Conservation (phyloP, 1,284 basidiomycete species). For the Mycosarcoma maydis region DNA sequence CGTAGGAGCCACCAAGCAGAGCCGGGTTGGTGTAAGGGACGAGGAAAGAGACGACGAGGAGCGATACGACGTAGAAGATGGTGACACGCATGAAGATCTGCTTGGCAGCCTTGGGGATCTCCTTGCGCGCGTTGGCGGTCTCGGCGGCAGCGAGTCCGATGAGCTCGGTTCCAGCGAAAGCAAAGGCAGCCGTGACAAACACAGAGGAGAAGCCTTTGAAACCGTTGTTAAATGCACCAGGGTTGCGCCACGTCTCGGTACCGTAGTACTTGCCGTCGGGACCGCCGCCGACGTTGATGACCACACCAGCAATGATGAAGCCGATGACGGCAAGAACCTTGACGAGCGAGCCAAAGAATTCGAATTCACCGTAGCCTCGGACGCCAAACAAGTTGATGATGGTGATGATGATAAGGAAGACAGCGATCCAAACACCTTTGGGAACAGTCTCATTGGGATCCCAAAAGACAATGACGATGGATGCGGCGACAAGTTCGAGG, state of each 20-base stretch:
- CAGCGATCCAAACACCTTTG: slow-evolving; percentile 55
- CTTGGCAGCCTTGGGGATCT: slow-evolving; percentile 70
- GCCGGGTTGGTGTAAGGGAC: slow-evolving; percentile 66
- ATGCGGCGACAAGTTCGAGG: slow-evolving; percentile 60
- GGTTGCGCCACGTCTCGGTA: slow-evolving; percentile 56
- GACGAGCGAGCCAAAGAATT: slow-evolving; percentile 58
- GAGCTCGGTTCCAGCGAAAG: slow-evolving; percentile 69
- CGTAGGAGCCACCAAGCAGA: slow-evolving; percentile 60
- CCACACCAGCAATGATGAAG: slow-evolving; percentile 63
- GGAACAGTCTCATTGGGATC: slow-evolving; percentile 50
- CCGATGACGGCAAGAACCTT: slow-evolving; percentile 63
- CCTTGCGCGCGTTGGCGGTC: slow-evolving; percentile 70
- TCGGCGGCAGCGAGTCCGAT: slow-evolving; percentile 77
- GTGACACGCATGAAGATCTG: slow-evolving; percentile 69
- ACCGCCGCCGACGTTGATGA: slow-evolving; percentile 62
- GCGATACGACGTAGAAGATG: slow-evolving; percentile 71
- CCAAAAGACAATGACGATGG: slow-evolving; percentile 62
- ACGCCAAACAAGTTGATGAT: slow-evolving; percentile 65
- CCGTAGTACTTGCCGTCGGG: slow-evolving; percentile 56
- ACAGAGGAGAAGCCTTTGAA: slow-evolving; percentile 65
- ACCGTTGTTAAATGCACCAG: slow-evolving; percentile 62
- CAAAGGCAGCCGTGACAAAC: slow-evolving; percentile 63
- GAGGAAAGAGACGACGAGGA: slow-evolving; percentile 73
- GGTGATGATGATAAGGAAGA: slow-evolving; percentile 55
- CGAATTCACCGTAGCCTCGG: slow-evolving; percentile 63